Evolutionary conservation across 2,329 filamentous ascomycete species (phyloP).

Genomic region (Colletotrichum liaoningense): DNA sequence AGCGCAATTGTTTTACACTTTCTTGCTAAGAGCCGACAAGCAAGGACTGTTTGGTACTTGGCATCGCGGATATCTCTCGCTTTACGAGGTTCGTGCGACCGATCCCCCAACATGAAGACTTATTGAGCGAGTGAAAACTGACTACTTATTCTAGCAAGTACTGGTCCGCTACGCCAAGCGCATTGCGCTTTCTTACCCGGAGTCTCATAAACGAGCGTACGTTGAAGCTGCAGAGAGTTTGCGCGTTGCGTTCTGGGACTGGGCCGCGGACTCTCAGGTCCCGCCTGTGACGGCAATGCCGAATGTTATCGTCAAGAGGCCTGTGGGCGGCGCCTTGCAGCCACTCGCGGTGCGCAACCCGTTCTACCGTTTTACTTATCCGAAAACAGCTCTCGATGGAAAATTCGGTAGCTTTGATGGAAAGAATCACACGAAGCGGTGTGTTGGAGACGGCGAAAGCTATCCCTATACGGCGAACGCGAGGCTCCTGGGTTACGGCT

Average conservation of each 20-base stretch:
- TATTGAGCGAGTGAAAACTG: neutral
- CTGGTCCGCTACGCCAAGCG: conserved; percentile 40
- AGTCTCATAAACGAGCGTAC: conserved; percentile 45
- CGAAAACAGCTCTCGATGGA: conserved; percentile 49
- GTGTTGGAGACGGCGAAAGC: conserved; percentile 37
- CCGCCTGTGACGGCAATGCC: conserved; percentile 52
- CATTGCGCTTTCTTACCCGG: conserved; percentile 37
- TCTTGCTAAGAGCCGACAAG: conserved; percentile 54
- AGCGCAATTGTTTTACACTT: neutral
- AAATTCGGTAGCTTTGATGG: conserved; percentile 48
- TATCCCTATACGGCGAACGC: conserved; percentile 54
- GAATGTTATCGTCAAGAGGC: conserved; percentile 53
- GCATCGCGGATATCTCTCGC: conserved; percentile 37
- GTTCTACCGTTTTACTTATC: conserved; percentile 63
- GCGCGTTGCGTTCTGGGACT: conserved; percentile 67
- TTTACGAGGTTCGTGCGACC: conserved; percentile 46
- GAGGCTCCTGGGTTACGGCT: conserved; percentile 44
- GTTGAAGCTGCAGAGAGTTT: conserved; percentile 57
- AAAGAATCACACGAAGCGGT: conserved; percentile 24
- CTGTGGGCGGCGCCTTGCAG: conserved; percentile 45
- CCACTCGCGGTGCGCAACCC: conserved; percentile 60
- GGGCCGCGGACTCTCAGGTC: conserved; percentile 56
- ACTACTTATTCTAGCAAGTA: conserved; percentile 37
- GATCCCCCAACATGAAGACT: neutral
- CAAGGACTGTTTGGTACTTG: conserved; percentile 43